Conservation (phyloP, 1,284 basidiomycete genomes). For the Melanopsichium pennsylvanicum region DNA sequence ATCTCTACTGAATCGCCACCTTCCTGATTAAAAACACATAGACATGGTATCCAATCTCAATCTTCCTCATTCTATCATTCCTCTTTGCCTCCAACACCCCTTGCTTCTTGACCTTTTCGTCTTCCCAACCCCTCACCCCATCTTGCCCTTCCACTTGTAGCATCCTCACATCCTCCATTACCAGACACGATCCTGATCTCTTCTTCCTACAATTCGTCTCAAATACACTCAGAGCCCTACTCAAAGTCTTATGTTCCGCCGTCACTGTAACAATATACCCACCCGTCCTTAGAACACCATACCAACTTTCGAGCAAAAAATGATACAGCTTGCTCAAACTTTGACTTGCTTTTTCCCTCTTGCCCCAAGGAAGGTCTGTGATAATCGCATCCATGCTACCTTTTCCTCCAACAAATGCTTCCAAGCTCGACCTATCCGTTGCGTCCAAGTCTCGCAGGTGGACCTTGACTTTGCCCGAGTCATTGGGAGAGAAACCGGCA, state of each 20-base stretch:
- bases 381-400: constrained; percentile 44
- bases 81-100: constrained; percentile 24
- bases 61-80: constrained; percentile 36
- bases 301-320: constrained; percentile 38
- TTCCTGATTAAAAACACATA: constrained; percentile 43
- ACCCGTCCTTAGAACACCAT: constrained; percentile 31
- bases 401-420: constrained; percentile 30
- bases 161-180: constrained; percentile 33
- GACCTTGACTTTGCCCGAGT: constrained; percentile 4
- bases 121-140: constrained; percentile 8
- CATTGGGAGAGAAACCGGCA: constrained; percentile 13
- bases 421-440: constrained; percentile 13
- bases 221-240: constrained; percentile 27
- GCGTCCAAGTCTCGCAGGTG: constrained; percentile 19
- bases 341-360: constrained; percentile 33
- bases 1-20: constrained; percentile 10
- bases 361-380: constrained; percentile 49
- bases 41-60: constrained; percentile 50
- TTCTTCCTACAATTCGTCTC: constrained; percentile 39
- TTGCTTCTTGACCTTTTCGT: constrained; percentile 31
- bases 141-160: background rate
- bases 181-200: constrained; percentile 11
- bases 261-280: constrained; percentile 40
- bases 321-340: constrained; percentile 37
- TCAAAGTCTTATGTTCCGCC: constrained; percentile 39